phyloP scores from a whole-genome alignment of 2,329 filamentous ascomycete genomes.

The Aquanectria penicillioides region DNA sequence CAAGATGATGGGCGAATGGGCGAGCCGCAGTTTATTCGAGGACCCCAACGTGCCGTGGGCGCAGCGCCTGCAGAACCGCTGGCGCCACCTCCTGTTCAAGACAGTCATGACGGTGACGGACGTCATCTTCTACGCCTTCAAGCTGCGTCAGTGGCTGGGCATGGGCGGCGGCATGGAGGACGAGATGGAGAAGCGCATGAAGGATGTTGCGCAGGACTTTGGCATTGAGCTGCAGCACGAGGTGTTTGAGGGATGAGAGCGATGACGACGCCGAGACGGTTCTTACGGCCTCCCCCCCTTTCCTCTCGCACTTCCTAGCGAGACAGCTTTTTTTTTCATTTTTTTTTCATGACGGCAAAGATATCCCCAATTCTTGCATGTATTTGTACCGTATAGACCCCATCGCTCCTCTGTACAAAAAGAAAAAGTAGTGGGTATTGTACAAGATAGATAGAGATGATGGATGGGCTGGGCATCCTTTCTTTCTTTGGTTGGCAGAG shows the following conservation, averaged over 20 bases:
- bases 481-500: not conserved
- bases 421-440: not conserved
- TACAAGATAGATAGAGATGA: constrained; percentile 12
- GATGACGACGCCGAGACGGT: not conserved
- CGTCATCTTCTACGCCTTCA: constrained; percentile 83
- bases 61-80: constrained; percentile 75
- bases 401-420: not conserved
- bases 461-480: not conserved
- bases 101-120: constrained; percentile 80
- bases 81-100: constrained; percentile 84
- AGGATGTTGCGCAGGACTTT: constrained; percentile 86
- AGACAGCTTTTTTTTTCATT: not conserved
- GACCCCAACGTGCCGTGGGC: constrained; percentile 70
- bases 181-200: constrained; percentile 89
- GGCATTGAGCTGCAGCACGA: constrained; percentile 90
- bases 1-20: constrained; percentile 94
- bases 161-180: constrained; percentile 91
- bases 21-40: constrained; percentile 83
- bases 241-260: constrained; percentile 82
- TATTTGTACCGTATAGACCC: constrained; percentile 13
- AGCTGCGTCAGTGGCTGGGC: constrained; percentile 79
- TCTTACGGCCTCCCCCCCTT: not conserved
- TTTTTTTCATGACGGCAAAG: not conserved
- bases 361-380: constrained; percentile 4
- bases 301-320: not conserved